Evolutionary conservation across 148 eudicot genomes (phyloP), one percentile per base, ranked within the genome.

Genomic region (Vaccinium vitisidaea): DNA sequence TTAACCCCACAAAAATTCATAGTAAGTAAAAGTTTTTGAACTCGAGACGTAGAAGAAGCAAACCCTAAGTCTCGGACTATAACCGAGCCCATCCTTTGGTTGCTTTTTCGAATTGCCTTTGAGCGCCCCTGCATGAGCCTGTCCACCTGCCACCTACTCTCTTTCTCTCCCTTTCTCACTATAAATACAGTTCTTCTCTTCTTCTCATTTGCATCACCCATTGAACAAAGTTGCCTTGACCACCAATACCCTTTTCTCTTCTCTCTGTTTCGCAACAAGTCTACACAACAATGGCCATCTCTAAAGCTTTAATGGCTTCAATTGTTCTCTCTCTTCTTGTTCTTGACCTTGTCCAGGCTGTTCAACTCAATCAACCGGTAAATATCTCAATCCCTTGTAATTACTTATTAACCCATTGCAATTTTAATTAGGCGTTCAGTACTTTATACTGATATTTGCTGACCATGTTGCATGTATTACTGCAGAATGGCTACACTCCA

Each of bases 271-370:
- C 12, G 53, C 53, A 53, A 36, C 61, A 14, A 52, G 16, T 76
- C 46, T 7, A 43, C 5, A 43, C 46, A 74, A 13, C 50, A 63
- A 80, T 88, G 90, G 88, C 85, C 30, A 73, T 80, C 54, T 50
- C 87, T 50, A 88, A 84, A 80, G 80, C 75, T 16, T 69, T 88
- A 11, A 43, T 84, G 36, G 87, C 85, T 52, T 84, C 88, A 71
- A 12, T 88, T 36, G 59, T 86, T 80, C 81, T 88, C 23, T 71
- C 82, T 63, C 54, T 88, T n/a, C 85, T 88, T 27, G 84, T 86
- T 61, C 70, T 88, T 55, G 54, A 84, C 63, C 85, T 77, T 77
- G 87, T 56, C 82, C 88, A 79, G 80, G 87, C 88, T 18, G 27
- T 27, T 2, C 83, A 83, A 48, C 25, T 80, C 71, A 63, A 61